Conservation (phyloP, 2,329 filamentous ascomycete genomes). For the Beauveria rudraprayagi region DNA sequence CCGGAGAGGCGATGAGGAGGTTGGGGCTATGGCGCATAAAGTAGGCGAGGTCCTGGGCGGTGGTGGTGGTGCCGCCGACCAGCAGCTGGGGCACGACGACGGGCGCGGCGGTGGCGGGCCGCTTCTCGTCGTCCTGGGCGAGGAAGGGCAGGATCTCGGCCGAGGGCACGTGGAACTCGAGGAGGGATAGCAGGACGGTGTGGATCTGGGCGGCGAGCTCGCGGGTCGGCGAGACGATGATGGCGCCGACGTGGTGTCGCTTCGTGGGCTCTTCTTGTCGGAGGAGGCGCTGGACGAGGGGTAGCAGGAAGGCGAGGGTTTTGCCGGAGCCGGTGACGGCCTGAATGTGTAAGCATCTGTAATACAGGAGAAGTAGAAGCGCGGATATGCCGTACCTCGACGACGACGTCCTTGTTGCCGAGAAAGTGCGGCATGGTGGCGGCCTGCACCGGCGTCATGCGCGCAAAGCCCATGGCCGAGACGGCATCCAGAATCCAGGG, state of each 20-base stretch:
- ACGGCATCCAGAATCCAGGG: constrained; percentile 81
- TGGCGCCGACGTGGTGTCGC: constrained; percentile 81
- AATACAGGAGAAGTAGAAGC: too few relatives aligned
- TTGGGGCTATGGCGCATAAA: constrained; percentile 84
- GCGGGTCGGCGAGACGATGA: constrained; percentile 83
- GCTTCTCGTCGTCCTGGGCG: constrained; percentile 45
- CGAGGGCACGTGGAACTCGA: constrained; percentile 77
- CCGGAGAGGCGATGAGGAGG: constrained; percentile 82
- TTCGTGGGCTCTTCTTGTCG: constrained; percentile 75
- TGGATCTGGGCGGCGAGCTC: constrained; percentile 90
- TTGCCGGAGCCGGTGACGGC: constrained; percentile 90
- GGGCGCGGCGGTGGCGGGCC: constrained; percentile 35
- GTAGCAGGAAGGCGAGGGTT: constrained; percentile 78
- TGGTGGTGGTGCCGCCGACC: constrained; percentile 69
- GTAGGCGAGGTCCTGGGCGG: constrained; percentile 75
- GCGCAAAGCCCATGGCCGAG: constrained; percentile 72
- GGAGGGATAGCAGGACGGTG: constrained; percentile 64
- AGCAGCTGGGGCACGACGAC: constrained; percentile 79
- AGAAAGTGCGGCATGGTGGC: constrained; percentile 84
- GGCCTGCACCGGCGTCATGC: constrained; percentile 92
- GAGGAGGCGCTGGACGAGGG: constrained; percentile 73
- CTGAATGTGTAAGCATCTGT: constrained; percentile 24
- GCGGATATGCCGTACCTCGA: constrained; percentile 49
- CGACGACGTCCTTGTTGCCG: constrained; percentile 84
- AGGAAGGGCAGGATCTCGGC: constrained; percentile 53